Conservation (phyloP, 192 early-diverging fungal species). For the Jimgerdemannia lactiflua region DNA sequence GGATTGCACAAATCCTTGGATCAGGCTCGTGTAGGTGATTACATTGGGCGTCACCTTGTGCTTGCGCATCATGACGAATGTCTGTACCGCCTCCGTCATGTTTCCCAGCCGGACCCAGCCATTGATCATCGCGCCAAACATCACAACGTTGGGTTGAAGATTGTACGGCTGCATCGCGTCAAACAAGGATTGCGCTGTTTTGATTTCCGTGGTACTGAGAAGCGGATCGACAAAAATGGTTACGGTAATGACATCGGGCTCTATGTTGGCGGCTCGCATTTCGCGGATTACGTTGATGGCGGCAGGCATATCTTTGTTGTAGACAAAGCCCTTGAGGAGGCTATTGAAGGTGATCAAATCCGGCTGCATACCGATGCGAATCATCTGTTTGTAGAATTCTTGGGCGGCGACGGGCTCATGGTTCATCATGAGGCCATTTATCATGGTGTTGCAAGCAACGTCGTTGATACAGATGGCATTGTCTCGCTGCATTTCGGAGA, state of each 20-base stretch:
- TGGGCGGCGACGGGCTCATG: conserved; percentile 18
- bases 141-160: conserved; percentile 27
- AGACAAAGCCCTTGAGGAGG: conserved; percentile 25
- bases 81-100: conserved; percentile 17
- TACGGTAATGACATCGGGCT: conserved; percentile 27
- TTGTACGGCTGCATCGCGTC: neutral
- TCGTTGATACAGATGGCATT: conserved; percentile 17
- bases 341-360: conserved; percentile 33
- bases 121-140: conserved; percentile 29
- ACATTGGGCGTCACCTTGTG: conserved; percentile 18
- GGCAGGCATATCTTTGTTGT: neutral
- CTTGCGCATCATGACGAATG: conserved; percentile 7
- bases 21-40: conserved; percentile 25
- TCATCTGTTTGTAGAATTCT: conserved; percentile 18
- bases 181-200: conserved; percentile 7
- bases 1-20: conserved; percentile 25
- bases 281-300: conserved; percentile 17
- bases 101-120: conserved; percentile 18
- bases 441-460: conserved; percentile 25
- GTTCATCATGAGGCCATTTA: conserved; percentile 30
- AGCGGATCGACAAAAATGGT: conserved; percentile 26
- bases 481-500: conserved; percentile 20
- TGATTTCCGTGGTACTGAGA: conserved; percentile 6
- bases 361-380: conserved; percentile 15
- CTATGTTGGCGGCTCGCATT: conserved; percentile 10